phyloP scores from a whole-genome alignment of 345 rosid species.

The Euphorbia tirucalli region DNA sequence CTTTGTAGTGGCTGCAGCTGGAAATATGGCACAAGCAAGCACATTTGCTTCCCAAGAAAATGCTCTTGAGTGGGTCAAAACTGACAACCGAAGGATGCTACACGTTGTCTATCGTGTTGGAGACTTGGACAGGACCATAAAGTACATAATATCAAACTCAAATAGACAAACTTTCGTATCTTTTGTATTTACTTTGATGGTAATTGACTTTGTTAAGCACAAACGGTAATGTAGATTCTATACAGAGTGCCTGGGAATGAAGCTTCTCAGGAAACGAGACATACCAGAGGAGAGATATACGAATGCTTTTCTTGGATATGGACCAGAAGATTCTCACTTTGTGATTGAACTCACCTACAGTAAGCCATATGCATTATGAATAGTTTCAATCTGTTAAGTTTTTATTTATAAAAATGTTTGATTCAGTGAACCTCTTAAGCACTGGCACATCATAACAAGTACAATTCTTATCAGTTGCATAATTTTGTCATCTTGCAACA shows the following conservation, averaged over 20 bases:
- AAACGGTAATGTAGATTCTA: conserved; percentile 57
- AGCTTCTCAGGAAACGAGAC: conserved; percentile 91
- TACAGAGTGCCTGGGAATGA: conserved; percentile 97
- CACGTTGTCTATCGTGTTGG: conserved; percentile 99
- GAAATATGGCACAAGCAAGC: conserved; percentile 64
- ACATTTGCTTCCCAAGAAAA: conserved; percentile 57
- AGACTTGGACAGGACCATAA: conserved; percentile 87
- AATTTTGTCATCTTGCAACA: background rate
- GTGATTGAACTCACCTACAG: conserved; percentile 92
- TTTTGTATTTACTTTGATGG: background rate
- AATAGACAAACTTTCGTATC: background rate
- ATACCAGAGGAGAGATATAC: conserved; percentile 96
- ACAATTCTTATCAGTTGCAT: background rate
- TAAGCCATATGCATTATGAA: conserved; percentile 31
- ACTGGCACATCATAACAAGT: background rate
- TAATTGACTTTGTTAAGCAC: conserved; percentile 1
- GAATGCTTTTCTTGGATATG: conserved; percentile 98
- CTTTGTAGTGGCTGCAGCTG: conserved; percentile 45
- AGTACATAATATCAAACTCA: conserved; percentile 38
- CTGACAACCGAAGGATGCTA: conserved; percentile 85
- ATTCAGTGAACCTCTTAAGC: background rate
- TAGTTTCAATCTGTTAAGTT: background rate
- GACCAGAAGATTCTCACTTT: conserved; percentile 94
- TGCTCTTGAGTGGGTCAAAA: conserved; percentile 41
- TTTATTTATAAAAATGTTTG: conserved; percentile 1